Base-by-base conservation (phyloP, 1,139 yeast species). In the Saccharomyces pastorianus region DNA sequence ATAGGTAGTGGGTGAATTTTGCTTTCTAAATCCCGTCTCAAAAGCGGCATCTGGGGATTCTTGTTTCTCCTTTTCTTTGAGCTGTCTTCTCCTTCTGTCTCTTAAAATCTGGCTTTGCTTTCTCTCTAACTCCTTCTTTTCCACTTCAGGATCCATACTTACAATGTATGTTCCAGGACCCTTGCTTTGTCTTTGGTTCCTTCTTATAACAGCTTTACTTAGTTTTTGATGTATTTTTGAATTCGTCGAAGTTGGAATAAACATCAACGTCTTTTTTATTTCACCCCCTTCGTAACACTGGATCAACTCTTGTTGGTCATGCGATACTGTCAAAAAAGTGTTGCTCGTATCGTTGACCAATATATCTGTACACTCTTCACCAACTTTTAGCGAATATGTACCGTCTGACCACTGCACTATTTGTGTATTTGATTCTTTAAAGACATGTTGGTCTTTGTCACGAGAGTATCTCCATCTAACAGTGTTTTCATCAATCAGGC, bases 391-490 rank as follows among this genome's bases (percentile, higher is more conserved):
- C 2, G 97, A 89, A 59, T 85, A 71, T 4, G 88, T 77, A 0
- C 99, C 99, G 71, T 93, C 98, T 55, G 87, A 85, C 99, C 99
- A 93, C 69, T 88, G 85, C 31, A 93, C 80, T 56, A 91, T 84
- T 66, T 93, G 90, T 3, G 97, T 85, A 66, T 93, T 93, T 6
- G 96, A 85, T 68, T 90, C 96, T 64, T 88, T 88, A 63, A 79
- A 79, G 60, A 87, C 82, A 55, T 80, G 84, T 55, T 83, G 78
- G 53, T 79, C 74, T 48, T 80, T 81, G 49, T 80, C 82, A 51
- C 80, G 73, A 31, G 89, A 85, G 69, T 91, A 90, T 71, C 95
- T 82, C 99, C 99, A 93, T 64, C 98, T 80, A 42, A 93, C 76
- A 0, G 96, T 89, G 67, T 89, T 89, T 65, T 87, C 90, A 59